Base-by-base conservation (phyloP, 2,329 filamentous ascomycete species). In the Alternaria consortialis region DNA sequence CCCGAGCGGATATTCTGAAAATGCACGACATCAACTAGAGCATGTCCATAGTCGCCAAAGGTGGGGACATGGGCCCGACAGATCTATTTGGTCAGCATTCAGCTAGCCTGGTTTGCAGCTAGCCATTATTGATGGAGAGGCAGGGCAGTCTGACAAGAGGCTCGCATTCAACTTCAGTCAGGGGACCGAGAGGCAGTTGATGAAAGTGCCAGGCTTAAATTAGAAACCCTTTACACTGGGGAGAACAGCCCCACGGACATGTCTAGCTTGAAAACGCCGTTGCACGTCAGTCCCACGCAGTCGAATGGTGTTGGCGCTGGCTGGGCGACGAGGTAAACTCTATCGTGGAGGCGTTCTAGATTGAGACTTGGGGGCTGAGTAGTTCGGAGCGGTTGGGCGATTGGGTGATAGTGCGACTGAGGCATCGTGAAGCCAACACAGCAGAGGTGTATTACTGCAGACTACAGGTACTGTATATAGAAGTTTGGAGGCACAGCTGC, bases 21-120 rank as follows among this genome's bases (percentile, higher is more conserved):
- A 59, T 59, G 56, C 56, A 59, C 56, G 56, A 59, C 56, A 59
- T 59, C 23, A n/a, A 43, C 23, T 17, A 42, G 17, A 32, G 23
- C 23, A 47, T 42, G 51, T 43, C 23, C 50, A 20, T 23, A 29
- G 7, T 44, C 43, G 43, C 50, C 43, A 17, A 20, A 34, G 50
- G 25, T 31, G 44, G 44, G 12, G 44, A 48, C 9, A n/a, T 20
- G 50, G 47, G 32, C 47, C 17, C 47, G 40, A 43, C 40, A 43
- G 5, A 43, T 13, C 12, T 43, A 27, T 43, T 4, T 43, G 44
- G 37, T 48, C 46, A 48, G 31, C 31, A 15, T 34, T 23, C 31
- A 23, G 46, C 46, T 48, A 48, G 46, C 46, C 17, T 34, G 17
- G 29, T 34, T 34, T 20, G 32, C 31, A 34, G 46, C 31, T 34